Evolutionary conservation across 1,139 yeast genomes (phyloP).

Genomic region (Yamadazyma conglobata): DNA sequence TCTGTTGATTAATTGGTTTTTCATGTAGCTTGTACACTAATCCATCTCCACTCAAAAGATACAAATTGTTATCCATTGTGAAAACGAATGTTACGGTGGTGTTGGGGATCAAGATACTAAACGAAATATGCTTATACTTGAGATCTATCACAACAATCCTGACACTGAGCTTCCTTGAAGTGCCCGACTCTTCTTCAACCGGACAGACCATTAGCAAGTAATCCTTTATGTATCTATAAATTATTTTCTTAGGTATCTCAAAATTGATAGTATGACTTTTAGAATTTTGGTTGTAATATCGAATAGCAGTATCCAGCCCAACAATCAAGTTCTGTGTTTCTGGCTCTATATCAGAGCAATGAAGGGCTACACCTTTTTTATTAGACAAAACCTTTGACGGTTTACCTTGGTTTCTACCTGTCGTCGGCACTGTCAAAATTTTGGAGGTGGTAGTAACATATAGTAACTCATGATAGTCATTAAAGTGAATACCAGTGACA

Average conservation of each 20-base stretch:
- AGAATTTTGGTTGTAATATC: constrained; percentile 52
- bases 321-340: constrained; percentile 44
- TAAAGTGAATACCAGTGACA: constrained; percentile 69
- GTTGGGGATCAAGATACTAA: constrained; percentile 63
- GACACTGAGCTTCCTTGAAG: constrained; percentile 23
- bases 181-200: constrained; percentile 24
- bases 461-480: constrained; percentile 36
- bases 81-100: constrained; percentile 55
- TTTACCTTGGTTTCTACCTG: constrained; percentile 72
- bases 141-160: constrained; percentile 66
- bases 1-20: constrained; percentile 60
- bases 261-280: constrained; percentile 57
- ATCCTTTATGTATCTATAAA: constrained; percentile 42
- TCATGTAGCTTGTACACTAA: constrained; percentile 66
- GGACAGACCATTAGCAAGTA: constrained; percentile 60
- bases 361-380: constrained; percentile 64
- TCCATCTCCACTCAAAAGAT: constrained; percentile 72
- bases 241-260: constrained; percentile 54
- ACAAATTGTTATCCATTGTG: constrained; percentile 52
- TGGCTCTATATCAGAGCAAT: constrained; percentile 53
- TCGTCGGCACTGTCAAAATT: constrained; percentile 70
- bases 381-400: constrained; percentile 63
- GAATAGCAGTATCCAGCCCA: constrained; percentile 50
- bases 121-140: constrained; percentile 65
- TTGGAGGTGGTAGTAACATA: constrained; percentile 70